phyloP scores from a whole-genome alignment of 305 asterid species.

The Fraxinus dipetala region DNA sequence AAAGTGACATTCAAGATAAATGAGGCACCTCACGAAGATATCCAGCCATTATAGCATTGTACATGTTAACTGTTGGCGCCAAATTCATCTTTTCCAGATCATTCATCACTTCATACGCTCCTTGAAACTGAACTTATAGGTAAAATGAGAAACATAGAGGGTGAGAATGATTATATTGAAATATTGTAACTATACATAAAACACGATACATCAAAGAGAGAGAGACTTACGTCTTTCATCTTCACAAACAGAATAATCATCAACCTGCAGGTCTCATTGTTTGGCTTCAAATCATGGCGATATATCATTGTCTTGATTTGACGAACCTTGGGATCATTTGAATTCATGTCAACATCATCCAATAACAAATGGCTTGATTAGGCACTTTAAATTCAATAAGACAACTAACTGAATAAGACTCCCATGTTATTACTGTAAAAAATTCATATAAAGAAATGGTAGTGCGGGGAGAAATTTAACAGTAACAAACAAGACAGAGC shows the following conservation, averaged over 20 bases:
- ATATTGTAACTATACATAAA: constrained; percentile 14
- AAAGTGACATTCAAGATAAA: constrained; percentile 18
- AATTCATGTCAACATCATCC: constrained; percentile 23
- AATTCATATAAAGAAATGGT: not conserved
- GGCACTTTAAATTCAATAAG: constrained; percentile 6
- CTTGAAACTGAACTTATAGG: constrained; percentile 61
- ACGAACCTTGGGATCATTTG: constrained; percentile 52
- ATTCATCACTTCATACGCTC: constrained; percentile 68
- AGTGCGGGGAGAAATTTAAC: not conserved
- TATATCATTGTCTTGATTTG: constrained; percentile 55
- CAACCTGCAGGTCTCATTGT: constrained; percentile 63
- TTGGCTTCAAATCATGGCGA: constrained; percentile 49
- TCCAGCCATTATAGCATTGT: constrained; percentile 70
- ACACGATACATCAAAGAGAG: constrained; percentile 16
- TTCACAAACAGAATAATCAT: constrained; percentile 66
- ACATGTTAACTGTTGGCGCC: constrained; percentile 59
- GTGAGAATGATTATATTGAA: not conserved
- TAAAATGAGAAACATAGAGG: constrained; percentile 16
- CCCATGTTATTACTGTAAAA: not conserved
- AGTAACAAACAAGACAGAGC: not conserved
- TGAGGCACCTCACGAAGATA: constrained; percentile 78
- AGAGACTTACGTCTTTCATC: constrained; percentile 75
- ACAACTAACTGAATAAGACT: constrained; percentile 2
- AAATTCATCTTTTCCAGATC: constrained; percentile 49
- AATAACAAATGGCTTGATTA: constrained; percentile 12